These are phyloP conservation scores for Talaromyces sp. DNA, from an alignment of 2,329 filamentous ascomycete genomes.

Conservation along the genomic window DNA sequence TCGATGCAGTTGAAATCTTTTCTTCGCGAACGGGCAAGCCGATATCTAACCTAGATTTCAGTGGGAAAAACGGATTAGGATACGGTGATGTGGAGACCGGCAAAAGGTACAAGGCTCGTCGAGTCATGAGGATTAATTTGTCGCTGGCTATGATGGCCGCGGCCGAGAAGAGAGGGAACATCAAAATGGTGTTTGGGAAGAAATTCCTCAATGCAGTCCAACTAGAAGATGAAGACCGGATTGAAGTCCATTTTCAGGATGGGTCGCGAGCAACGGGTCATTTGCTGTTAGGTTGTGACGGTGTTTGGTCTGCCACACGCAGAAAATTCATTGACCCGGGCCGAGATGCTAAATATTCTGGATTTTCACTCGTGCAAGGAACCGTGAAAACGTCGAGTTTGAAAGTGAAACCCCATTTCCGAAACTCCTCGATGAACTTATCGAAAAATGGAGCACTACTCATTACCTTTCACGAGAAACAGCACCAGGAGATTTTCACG, in stretches of 20 bases:
- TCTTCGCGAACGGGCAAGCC: slow-evolving; percentile 39
- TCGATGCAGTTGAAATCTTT: slow-evolving; percentile 41
- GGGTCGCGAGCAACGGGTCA: slow-evolving; percentile 33
- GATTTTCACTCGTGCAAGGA: slow-evolving; percentile 41
- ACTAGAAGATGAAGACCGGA: slow-evolving; percentile 1
- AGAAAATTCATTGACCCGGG: slow-evolving; percentile 37
- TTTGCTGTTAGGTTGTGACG: slow-evolving; percentile 41
- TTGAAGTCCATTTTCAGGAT: slow-evolving; percentile 34
- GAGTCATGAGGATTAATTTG: slow-evolving; percentile 42
- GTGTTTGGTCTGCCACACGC: slow-evolving; percentile 40
- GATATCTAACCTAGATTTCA: slow-evolving; percentile 40
- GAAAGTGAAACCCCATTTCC: slow-evolving; percentile 34
- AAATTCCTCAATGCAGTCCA: slow-evolving; percentile 34
- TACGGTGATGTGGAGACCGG: slow-evolving; percentile 24
- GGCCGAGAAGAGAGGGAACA: slow-evolving; percentile 33
- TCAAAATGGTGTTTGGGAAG: slow-evolving; percentile 43
- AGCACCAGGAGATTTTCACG: slow-evolving; percentile 37
- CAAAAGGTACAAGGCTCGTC: slow-evolving; percentile 38
- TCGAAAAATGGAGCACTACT: slow-evolving; percentile 40
- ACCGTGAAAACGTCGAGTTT: slow-evolving; percentile 26
- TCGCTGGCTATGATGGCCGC: slow-evolving; percentile 41
- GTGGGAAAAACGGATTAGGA: slow-evolving; percentile 34
- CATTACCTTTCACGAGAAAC: slow-evolving; percentile 38
- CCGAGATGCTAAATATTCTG: slow-evolving; percentile 38
- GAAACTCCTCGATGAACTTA: slow-evolving; percentile 39